These are phyloP conservation scores for Wickerhamomyces alni DNA, from an alignment of 805 yeast genomes.

Conservation along the genomic window DNA sequence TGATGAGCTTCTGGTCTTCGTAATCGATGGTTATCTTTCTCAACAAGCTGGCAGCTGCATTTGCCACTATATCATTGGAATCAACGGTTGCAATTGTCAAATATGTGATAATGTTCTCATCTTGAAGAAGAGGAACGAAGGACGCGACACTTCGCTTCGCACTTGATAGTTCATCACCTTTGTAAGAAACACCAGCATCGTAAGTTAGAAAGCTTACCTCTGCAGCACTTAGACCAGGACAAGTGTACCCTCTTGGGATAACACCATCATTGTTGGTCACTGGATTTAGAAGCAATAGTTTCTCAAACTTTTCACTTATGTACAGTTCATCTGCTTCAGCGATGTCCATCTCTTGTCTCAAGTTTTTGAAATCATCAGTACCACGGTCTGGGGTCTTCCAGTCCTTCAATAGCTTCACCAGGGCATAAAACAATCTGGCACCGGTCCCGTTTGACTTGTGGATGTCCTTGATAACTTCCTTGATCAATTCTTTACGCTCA, in stretches of 20 bases:
- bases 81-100: conserved; percentile 63
- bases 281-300: conserved; percentile 54
- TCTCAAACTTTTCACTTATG: conserved; percentile 42
- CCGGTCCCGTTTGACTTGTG: conserved; percentile 31
- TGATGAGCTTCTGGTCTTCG: conserved; percentile 41
- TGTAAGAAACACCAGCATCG: conserved; percentile 60
- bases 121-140: conserved; percentile 29
- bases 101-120: conserved; percentile 38
- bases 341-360: conserved; percentile 31
- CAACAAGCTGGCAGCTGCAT: conserved; percentile 43
- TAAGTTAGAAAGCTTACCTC: conserved; percentile 61
- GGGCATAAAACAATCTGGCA: conserved; percentile 57
- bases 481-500: conserved; percentile 35
- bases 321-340: conserved; percentile 37
- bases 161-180: conserved; percentile 37
- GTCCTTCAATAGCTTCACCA: conserved; percentile 44
- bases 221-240: conserved; percentile 57
- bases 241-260: conserved; percentile 38
- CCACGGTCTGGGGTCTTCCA: conserved; percentile 49
- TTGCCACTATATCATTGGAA: conserved; percentile 46
- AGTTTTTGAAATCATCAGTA: conserved; percentile 33
- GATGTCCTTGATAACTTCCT: conserved; percentile 42
- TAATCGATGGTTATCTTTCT: conserved; percentile 45
- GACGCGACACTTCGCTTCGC: conserved; percentile 37
- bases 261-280: conserved; percentile 29